Evolutionary conservation across 208 protist species (phyloP).

Genomic region (Acanthamoeba triangularis): DNA sequence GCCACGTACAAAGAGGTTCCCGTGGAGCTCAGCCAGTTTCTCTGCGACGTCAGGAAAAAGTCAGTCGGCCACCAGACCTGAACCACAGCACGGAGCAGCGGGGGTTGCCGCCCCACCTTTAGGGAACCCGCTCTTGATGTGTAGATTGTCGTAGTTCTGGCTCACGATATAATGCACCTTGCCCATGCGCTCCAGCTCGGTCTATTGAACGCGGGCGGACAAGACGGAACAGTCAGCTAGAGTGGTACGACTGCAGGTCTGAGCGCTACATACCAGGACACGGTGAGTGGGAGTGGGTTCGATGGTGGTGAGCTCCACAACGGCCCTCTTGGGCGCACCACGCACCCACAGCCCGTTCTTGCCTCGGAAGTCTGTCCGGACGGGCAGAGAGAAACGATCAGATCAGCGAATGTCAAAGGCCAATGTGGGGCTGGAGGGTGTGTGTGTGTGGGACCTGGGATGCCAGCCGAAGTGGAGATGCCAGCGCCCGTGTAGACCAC

Average conservation of each 20-base stretch:
- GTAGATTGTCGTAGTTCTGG: constrained; percentile 24
- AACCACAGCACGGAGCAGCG: neutral
- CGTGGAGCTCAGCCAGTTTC: neutral
- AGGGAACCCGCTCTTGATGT: neutral
- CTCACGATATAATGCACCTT: neutral
- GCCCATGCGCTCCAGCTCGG: neutral
- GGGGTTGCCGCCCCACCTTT: neutral
- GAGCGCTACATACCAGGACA: neutral
- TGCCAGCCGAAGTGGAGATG: neutral
- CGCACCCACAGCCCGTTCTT: neutral
- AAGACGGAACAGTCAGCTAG: too few species aligned
- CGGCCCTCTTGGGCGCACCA: neutral
- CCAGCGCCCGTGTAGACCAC: neutral
- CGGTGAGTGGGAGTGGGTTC: neutral
- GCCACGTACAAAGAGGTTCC: neutral
- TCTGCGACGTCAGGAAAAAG: neutral
- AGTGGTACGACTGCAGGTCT: neutral
- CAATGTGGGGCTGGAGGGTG: too few species aligned
- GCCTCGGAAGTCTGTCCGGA: neutral
- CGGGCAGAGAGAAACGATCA: neutral
- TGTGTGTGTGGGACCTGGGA: neutral
- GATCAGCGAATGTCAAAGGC: too few species aligned
- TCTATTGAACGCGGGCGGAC: neutral
- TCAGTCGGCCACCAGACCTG: neutral
- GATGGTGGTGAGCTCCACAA: constrained; percentile 2